A percentile compares a stretch with the other conserved stretches of the same genome.
phyloP scores from a whole-genome alignment of 139 green algal species.

The Dunaliella sp. region DNA sequence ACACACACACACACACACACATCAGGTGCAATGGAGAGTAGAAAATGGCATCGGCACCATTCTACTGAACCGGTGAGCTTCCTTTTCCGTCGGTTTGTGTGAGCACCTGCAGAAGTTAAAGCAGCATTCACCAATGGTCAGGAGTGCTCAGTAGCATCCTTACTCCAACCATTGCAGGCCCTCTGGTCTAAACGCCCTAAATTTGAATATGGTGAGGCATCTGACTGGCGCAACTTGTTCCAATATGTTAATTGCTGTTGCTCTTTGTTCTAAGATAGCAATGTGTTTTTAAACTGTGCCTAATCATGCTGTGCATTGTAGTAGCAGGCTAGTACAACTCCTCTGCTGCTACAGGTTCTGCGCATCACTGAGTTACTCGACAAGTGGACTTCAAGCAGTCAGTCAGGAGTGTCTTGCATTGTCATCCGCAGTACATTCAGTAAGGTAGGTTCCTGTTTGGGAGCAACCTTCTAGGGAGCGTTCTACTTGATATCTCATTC shows the following conservation, averaged over 20 bases:
- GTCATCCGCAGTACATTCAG: neutral
- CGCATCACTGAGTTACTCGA: neutral
- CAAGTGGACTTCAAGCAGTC: neutral
- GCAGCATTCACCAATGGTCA: too few species aligned
- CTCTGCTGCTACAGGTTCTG: neutral
- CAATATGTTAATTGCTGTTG: too few species aligned
- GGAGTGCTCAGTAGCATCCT: too few species aligned
- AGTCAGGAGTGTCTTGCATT: neutral
- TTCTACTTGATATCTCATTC: too few species aligned
- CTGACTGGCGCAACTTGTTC: neutral
- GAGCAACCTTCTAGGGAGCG: too few species aligned
- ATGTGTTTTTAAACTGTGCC: neutral
- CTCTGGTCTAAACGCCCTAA: conserved; percentile 74
- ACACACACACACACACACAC: too few species aligned
- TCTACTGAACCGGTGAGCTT: conserved; percentile 42
- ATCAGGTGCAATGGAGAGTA: conserved; percentile 31
- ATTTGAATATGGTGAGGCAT: conserved; percentile 60
- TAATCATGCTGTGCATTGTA: too few species aligned
- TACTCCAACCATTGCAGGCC: conserved; percentile 40
- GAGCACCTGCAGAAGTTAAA: neutral
- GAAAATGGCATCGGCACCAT: conserved; percentile 25
- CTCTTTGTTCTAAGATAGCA: neutral
- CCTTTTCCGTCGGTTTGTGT: neutral
- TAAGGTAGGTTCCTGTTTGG: too few species aligned
- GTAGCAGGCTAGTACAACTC: neutral